phyloP scores from a whole-genome alignment of 2,329 filamentous ascomycete species.

The Penicillium oxalicum region DNA sequence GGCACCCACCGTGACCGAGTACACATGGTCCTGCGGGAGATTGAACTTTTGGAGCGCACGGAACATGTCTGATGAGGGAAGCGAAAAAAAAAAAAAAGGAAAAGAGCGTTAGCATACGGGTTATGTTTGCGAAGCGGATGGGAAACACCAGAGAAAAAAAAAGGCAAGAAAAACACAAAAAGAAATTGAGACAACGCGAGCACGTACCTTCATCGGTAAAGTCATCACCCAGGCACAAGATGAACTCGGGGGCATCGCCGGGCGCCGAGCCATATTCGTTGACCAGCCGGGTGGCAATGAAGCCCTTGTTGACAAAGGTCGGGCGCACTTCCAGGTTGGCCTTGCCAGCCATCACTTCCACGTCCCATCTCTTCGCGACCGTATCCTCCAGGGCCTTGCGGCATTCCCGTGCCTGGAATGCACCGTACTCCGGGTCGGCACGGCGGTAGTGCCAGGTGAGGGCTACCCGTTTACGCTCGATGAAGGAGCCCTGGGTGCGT shows the following conservation, averaged over 20 bases:
- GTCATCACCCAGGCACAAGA: constrained; percentile 88
- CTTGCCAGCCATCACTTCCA: constrained; percentile 95
- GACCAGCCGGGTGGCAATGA: constrained; percentile 81
- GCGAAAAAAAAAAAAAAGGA: background rate
- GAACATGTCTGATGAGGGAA: constrained; percentile 61
- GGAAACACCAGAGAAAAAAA: too few relatives aligned
- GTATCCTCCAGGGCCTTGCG: constrained; percentile 73
- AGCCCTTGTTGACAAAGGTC: constrained; percentile 95
- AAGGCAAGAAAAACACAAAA: too few relatives aligned
- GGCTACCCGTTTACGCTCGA: constrained; percentile 89
- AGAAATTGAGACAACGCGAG: background rate
- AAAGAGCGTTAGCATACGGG: too few relatives aligned
- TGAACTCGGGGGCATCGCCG: constrained; percentile 67
- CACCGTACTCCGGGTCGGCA: constrained; percentile 77
- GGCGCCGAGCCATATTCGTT: constrained; percentile 57
- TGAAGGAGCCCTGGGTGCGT: constrained; percentile 79
- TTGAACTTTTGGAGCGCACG: constrained; percentile 61
- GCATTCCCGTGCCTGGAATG: constrained; percentile 73
- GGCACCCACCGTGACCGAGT: constrained; percentile 85
- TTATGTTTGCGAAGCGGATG: too few relatives aligned
- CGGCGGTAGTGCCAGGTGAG: constrained; percentile 96
- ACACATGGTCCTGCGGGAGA: constrained; percentile 62
- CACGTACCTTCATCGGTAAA: constrained; percentile 87
- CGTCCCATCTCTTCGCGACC: constrained; percentile 73
- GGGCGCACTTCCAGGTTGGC: constrained; percentile 96